Conservation (phyloP, 163 green algal species). For the Scenedesmus sp. region DNA sequence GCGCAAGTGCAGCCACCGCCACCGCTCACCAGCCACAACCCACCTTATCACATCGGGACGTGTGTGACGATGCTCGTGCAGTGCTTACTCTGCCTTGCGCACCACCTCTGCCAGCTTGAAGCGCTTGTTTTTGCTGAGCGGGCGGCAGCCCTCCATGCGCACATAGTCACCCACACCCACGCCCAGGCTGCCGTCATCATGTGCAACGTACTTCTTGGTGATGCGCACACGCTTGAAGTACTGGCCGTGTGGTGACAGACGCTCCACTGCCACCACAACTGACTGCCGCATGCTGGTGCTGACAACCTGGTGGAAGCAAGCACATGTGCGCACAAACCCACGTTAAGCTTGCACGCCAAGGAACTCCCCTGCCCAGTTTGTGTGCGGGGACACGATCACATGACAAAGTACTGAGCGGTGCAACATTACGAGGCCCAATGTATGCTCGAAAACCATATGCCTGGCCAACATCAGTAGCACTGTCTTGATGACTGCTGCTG, state of each 20-base stretch:
- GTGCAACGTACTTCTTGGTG: conserved; percentile 68
- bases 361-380: neutral
- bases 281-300: conserved; percentile 68
- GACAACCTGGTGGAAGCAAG: conserved; percentile 52
- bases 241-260: conserved; percentile 61
- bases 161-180: conserved; percentile 71
- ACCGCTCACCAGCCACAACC: too few species aligned
- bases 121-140: conserved; percentile 73
- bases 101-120: conserved; percentile 71
- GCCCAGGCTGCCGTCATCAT: conserved; percentile 51
- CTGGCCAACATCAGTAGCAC: neutral
- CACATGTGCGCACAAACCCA: neutral
- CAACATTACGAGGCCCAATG: neutral
- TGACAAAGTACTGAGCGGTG: neutral
- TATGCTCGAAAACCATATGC: neutral
- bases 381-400: too few species aligned
- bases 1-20: too few species aligned
- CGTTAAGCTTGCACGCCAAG: neutral
- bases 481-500: neutral
- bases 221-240: conserved; percentile 58
- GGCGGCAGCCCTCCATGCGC: conserved; percentile 63
- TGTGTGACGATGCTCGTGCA: too few species aligned
- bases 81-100: conserved; percentile 52
- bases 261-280: conserved; percentile 62
- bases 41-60: neutral